These are phyloP conservation scores for Plasmodium vivax DNA, from an alignment of 169 alveolate genomes.

Conservation along the genomic window DNA sequence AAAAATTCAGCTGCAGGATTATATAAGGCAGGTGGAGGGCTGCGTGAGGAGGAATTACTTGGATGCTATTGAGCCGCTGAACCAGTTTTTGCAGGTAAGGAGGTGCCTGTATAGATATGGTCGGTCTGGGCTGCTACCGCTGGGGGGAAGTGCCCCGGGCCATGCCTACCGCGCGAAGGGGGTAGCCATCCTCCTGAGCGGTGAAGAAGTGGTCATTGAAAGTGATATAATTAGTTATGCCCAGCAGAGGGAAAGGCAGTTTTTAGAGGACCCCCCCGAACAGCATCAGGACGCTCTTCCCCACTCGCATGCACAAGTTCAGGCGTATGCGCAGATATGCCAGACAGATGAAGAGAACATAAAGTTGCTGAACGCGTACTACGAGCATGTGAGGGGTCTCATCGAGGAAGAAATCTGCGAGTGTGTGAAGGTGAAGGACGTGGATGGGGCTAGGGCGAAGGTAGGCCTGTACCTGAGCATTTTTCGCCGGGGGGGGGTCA, in stretches of 20 bases:
- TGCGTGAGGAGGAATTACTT: constrained; percentile 14
- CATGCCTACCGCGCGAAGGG: background rate
- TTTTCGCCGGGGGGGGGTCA: background rate
- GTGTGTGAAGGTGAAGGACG: constrained; percentile 21
- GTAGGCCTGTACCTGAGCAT: constrained; percentile 33
- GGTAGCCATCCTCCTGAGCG: background rate
- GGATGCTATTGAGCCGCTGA: constrained; percentile 17
- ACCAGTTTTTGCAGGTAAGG: constrained; percentile 41
- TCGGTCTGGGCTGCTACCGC: background rate
- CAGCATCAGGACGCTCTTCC: background rate
- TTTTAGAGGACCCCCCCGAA: background rate
- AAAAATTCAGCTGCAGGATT: constrained; percentile 26
- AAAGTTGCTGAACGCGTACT: constrained; percentile 33
- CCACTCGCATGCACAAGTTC: background rate
- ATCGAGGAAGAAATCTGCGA: constrained; percentile 47
- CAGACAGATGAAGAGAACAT: constrained; percentile 19
- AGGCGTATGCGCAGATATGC: constrained; percentile 31
- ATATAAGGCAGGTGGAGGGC: constrained; percentile 20
- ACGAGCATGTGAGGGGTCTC: constrained; percentile 10
- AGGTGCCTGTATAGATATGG: constrained; percentile 35
- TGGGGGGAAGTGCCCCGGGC: background rate
- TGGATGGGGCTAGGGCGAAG: constrained; percentile 15
- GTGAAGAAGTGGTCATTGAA: constrained; percentile 32
- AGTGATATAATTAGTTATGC: constrained; percentile 46
- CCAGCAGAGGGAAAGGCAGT: constrained; percentile 14